Base-by-base conservation (phyloP, 2,329 filamentous ascomycete species). In the Malbranchea cinnamomea region DNA sequence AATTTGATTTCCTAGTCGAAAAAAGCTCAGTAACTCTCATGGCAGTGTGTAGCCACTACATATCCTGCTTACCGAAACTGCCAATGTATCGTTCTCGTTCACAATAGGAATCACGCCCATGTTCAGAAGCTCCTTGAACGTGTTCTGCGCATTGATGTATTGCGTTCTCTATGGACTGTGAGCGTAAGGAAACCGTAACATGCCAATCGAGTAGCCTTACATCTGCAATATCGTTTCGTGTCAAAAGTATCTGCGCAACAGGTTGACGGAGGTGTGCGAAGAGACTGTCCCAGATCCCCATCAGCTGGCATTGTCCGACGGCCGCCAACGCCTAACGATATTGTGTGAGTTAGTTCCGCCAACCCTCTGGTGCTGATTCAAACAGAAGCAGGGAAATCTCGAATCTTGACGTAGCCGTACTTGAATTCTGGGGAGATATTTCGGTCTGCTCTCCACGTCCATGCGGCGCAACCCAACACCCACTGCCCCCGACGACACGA, bases 81-180 rank as follows among this genome's bases (percentile, higher is more conserved):
- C 83, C 32, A 98, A 62, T 2, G 89, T 98, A 54, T 98, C 89
- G 55, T 98, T 98, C 59, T 98, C 89, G 48, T 98, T 98, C 40
- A 98, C 89, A 45, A 98, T 94, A 6, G 89, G 89, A 39, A 98
- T 91, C 15, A 95, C 87, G 2, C 85, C 85, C 78, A 94, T 89
- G 46, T 85, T 76, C 11, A 98, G 62, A 26, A 95, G 67, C 54
- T 93, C 83, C 30, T 74, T 70, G 51, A 98, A 81, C 0, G 89
- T 95, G 49, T 93, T 94, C 57, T 94, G 84, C 0, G 89, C 89
- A 60, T 98, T 98, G 39, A 85, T 68, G 52, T 95, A 98, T 63
- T 92, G 80, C 16, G 83, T 87, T 36, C 83, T 76, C 73, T 84
- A 37, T 6, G 19, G n/a, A n/a, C n/a, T 10, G 11, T 10, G 19